phyloP scores from a whole-genome alignment of 441 rosid species.

The Populus tomentosa region DNA sequence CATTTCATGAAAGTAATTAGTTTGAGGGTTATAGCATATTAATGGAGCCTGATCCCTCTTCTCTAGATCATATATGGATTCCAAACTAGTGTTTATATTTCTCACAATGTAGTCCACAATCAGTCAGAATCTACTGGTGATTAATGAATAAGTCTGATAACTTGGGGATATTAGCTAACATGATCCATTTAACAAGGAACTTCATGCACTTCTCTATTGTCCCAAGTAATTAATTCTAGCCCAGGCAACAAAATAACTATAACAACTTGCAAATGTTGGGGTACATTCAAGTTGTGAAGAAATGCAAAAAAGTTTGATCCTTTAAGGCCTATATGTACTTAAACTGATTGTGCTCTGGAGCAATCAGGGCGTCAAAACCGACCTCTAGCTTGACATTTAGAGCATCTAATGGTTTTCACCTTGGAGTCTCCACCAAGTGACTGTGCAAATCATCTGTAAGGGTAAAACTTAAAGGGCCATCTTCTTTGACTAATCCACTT shows the following conservation, averaged over 20 bases:
- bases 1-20: not conserved
- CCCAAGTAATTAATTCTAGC: too few relatives aligned
- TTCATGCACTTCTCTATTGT: too few relatives aligned
- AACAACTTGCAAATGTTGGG: too few relatives aligned
- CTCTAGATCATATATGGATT: not conserved
- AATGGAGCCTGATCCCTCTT: not conserved
- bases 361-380: conserved; percentile 69
- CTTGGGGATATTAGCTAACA: not conserved
- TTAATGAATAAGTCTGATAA: too few relatives aligned
- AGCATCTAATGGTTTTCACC: too few relatives aligned
- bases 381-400: conserved; percentile 70
- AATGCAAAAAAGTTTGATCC: too few relatives aligned
- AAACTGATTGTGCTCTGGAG: conserved; percentile 31
- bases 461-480: too few relatives aligned
- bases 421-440: too few relatives aligned
- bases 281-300: too few relatives aligned
- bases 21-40: not conserved
- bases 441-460: too few relatives aligned
- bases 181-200: too few relatives aligned
- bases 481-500: conserved; percentile 11
- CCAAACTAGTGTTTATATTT: not conserved
- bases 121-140: not conserved
- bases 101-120: not conserved
- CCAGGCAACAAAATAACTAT: too few relatives aligned
- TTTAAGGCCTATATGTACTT: not conserved